A percentile compares a stretch with the other conserved stretches of the same genome.
phyloP scores from a whole-genome alignment of 805 yeast genomes.

The Zygotorulaspora florentina region DNA sequence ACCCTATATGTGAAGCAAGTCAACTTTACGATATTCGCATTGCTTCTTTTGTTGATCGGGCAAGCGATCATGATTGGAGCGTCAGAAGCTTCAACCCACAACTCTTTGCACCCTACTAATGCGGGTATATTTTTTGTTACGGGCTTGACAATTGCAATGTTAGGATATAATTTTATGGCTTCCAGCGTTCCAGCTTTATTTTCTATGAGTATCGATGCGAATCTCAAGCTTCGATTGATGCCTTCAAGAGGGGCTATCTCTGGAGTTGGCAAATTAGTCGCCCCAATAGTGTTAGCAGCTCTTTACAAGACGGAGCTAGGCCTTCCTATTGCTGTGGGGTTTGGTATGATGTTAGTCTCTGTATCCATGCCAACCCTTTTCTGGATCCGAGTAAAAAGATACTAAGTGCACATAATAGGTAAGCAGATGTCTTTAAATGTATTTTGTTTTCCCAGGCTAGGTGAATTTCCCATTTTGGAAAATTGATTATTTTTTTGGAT shows the following conservation, averaged over 20 bases:
- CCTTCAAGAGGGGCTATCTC: conserved; percentile 9
- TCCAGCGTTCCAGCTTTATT: conserved; percentile 9
- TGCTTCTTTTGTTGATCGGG: conserved; percentile 3
- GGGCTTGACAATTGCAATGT: conserved; percentile 6
- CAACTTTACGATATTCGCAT: conserved; percentile 5
- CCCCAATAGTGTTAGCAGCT: conserved; percentile 8
- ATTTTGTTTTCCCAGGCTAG: no score
- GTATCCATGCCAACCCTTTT: conserved; percentile 6
- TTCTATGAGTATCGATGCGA: conserved; percentile 7
- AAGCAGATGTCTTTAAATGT: no score
- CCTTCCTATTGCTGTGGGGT: conserved; percentile 6
- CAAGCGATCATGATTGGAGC: conserved; percentile 10
- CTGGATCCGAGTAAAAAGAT: conserved; percentile 3
- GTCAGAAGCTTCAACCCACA: conserved; percentile 2
- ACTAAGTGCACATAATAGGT: no score
- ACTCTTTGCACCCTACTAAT: conserved; percentile 2
- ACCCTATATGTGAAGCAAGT: conserved; percentile 2
- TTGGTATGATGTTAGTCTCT: conserved; percentile 7
- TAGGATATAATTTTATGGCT: conserved; percentile 8
- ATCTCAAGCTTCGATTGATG: conserved; percentile 6
- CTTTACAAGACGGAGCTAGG: conserved; percentile 6
- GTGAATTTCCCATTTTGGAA: no score
- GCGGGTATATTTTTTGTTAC: conserved; percentile 8
- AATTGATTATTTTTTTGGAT: no score
- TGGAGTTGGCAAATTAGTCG: conserved; percentile 7